Base-by-base conservation (phyloP, 2,329 filamentous ascomycete species). In the Aspergillus nomiae region DNA sequence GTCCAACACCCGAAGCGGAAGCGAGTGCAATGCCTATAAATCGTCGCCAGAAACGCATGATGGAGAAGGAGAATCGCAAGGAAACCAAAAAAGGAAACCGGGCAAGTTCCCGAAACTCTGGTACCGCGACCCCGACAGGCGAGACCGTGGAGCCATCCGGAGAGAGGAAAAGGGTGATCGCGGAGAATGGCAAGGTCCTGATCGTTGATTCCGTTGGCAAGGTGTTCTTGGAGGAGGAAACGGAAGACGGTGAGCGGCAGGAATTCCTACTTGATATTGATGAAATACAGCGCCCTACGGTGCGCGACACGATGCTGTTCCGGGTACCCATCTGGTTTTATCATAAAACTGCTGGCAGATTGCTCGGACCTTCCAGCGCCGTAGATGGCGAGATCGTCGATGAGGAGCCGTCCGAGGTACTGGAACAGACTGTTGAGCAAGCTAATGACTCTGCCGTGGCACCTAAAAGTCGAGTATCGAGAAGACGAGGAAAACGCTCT, bases 171-270 rank as follows among this genome's bases (percentile, higher is more conserved):
- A 86, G 92, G 41, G 92, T 98, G 19, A 87, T 94, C 30, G 94
- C 94, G 2, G 91, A 97, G 83, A 99, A 99, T 72, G 95, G 95
- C 69, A 99, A 98, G 83, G 85, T 96, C 0, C 83, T 99, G 43
- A 90, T 99, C 61, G 95, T 99, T 4, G 94, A 99, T 78, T 92
- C 92, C 0, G 83, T 90, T 11, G 95, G 95, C 32, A 93, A 97
- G 71, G 95, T 99, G 14, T 99, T 92, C 74, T 84, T 99, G n/a
- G 94, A 98, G 78, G 92, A 96, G 74, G 86, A 92, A 71, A 92
- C 92, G 58, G 93, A 94, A 69, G 92, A 97, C 28, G 95, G 95
- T 59, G 88, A 91, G 60, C 86, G 88, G 36, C 87, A 91, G 69
- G 92, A 97, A 75, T 96, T 90, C 74, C 82, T 97, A 67, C 88